phyloP scores from a whole-genome alignment of 2,329 filamentous ascomycete genomes.

The Trichoderma guizhouense region DNA sequence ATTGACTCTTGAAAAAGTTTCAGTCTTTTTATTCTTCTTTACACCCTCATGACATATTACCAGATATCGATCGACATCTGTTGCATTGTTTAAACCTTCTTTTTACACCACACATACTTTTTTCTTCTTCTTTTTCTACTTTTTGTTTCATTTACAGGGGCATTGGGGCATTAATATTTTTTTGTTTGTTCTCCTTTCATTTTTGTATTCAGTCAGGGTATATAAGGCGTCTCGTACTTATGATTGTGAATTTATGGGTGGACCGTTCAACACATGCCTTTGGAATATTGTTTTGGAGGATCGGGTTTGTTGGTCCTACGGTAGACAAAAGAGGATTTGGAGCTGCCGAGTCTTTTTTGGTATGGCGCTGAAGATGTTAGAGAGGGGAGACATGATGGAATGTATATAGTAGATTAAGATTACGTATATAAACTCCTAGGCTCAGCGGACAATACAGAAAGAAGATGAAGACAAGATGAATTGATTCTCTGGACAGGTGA shows the following conservation, averaged over 20 bases:
- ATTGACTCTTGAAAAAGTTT: not conserved
- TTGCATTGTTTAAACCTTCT: not conserved
- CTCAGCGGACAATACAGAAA: not conserved
- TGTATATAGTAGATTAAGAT: not conserved
- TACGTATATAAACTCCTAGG: not conserved
- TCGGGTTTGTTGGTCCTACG: not conserved
- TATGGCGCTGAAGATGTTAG: not conserved
- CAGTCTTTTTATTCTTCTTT: not conserved
- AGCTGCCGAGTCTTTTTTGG: not conserved
- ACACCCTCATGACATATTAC: slow-evolving; percentile 6
- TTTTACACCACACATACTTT: not conserved
- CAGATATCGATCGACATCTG: not conserved
- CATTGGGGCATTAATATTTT: slow-evolving; percentile 14
- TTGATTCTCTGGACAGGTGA: not conserved
- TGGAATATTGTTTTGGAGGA: not conserved
- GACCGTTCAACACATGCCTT: not conserved
- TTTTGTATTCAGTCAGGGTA: slow-evolving; percentile 13
- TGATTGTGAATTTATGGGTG: slow-evolving; percentile 19
- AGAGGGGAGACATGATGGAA: not conserved
- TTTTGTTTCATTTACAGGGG: not conserved
- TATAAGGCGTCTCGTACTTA: slow-evolving; percentile 16
- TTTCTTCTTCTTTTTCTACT: not conserved
- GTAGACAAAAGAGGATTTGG: not conserved
- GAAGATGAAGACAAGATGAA: not conserved
- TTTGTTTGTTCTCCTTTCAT: not conserved